Evolutionary conservation across 1,284 basidiomycete genomes (phyloP), one percentile per base, ranked within the genome.

Genomic region (Cryptococcus hybrid): DNA sequence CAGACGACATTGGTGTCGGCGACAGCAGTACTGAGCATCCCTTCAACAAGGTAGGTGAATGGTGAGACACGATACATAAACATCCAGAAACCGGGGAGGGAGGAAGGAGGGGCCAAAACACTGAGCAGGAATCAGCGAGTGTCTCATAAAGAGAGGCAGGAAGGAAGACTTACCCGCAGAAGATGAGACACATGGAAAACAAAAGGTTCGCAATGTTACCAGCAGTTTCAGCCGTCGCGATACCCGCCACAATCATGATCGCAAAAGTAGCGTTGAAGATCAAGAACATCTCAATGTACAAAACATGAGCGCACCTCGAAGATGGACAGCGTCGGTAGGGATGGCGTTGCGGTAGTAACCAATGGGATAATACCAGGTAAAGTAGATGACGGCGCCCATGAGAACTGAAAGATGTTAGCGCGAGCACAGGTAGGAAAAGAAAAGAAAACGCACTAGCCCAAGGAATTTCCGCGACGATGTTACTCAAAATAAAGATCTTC

Each of bases 31-130:
- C 63, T 63, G n/a, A 80, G 65, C 56, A 80, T 74, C 5, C 75
- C 76, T 56, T 80, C 78, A 46, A 78, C 70, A 36, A 79, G 58
- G 60, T 77, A 80, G 8, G 86, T 88, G 76, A 85, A 90, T 0
- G 89, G 89, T 2, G 87, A 88, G 5, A 88, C 74, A 48, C 82
- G 83, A 76, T 90, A 88, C 86, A 90, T 88, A 86, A 88, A 91
- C 63, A 80, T 79, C 88, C 88, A 90, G 85, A 88, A 90, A n/a
- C 69, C 68, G 4, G 85, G 86, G 4, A 90, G 82, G 38, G 63
- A 51, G n/a, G 57, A 37, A 39, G 59, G 52, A 2, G 73, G 63
- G 13, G 70, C 75, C 13, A 80, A 66, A 44, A 79, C 74, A 64
- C 85, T 83, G 75, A 83, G 36, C 35, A 15, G 47, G 37, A 6